Conservation (phyloP, 371 early-diverging fungal species). For the Encephalitozoon romaleae region DNA sequence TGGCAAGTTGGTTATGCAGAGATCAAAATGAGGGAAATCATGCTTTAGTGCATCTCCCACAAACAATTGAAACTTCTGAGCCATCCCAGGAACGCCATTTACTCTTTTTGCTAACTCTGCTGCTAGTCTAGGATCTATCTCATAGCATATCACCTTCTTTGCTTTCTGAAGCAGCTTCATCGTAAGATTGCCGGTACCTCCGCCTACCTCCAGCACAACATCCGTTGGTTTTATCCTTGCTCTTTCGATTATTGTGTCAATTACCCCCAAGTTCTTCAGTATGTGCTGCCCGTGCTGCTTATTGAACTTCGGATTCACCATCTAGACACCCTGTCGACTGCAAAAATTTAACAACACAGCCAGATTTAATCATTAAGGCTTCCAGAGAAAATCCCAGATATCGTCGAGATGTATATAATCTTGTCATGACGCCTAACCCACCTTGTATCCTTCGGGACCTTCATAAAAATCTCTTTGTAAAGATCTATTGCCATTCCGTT, state of each 20-base stretch:
- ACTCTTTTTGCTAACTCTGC: slow-evolving; percentile 92
- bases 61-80: slow-evolving; percentile 76
- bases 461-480: neutral
- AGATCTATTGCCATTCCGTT: neutral
- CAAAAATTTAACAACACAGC: neutral
- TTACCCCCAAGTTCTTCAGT: slow-evolving; percentile 90
- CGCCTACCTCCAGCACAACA: slow-evolving; percentile 91
- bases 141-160: slow-evolving; percentile 71
- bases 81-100: slow-evolving; percentile 10
- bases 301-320: slow-evolving; percentile 73
- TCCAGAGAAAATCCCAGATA: neutral
- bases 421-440: neutral
- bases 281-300: slow-evolving; percentile 97
- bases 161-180: slow-evolving; percentile 81
- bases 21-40: slow-evolving; percentile 91
- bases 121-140: slow-evolving; percentile 89
- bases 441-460: neutral
- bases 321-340: neutral
- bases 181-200: slow-evolving; percentile 98
- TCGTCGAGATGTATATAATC: neutral
- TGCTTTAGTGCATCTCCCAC: slow-evolving; percentile 92
- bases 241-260: slow-evolving; percentile 90
- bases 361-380: neutral
- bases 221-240: slow-evolving; percentile 81
- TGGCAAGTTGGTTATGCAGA: slow-evolving; percentile 96